Percentiles rank a stretch among this genome's conserved stretches.
Conservation (phyloP, 306 rosid genomes). For the Gastrolobium bilobum region DNA sequence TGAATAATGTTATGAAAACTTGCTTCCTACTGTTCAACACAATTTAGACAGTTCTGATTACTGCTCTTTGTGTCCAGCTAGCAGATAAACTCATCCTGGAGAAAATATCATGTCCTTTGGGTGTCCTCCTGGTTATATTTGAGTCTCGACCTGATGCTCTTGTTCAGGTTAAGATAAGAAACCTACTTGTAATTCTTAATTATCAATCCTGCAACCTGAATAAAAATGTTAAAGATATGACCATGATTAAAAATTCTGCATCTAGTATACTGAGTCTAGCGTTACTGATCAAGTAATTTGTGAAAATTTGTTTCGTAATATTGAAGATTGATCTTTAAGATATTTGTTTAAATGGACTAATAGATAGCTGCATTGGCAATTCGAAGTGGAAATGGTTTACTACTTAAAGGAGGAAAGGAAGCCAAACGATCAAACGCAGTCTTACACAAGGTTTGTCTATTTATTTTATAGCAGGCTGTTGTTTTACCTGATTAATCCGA, state of each 20-base stretch:
- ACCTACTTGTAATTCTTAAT: constrained; percentile 6
- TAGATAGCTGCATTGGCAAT: constrained; percentile 92
- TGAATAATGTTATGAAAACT: neutral
- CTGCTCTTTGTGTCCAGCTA: constrained; percentile 68
- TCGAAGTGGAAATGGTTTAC: constrained; percentile 92
- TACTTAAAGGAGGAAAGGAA: constrained; percentile 96
- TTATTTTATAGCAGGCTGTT: constrained; percentile 14
- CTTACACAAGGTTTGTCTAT: constrained; percentile 81
- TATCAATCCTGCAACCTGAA: constrained; percentile 13
- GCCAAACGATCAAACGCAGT: constrained; percentile 80
- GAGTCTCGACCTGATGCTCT: constrained; percentile 99
- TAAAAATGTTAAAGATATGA: constrained; percentile 34
- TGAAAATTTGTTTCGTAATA: constrained; percentile 1
- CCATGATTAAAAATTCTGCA: neutral
- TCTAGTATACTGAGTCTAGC: constrained; percentile 13
- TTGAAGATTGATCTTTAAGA: constrained; percentile 25
- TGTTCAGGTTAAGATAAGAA: constrained; percentile 75
- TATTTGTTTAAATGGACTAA: constrained; percentile 44
- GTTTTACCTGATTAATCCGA: constrained; percentile 24
- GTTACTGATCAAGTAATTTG: neutral
- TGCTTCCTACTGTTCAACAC: constrained; percentile 14
- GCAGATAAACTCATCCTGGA: constrained; percentile 84
- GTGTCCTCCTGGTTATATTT: constrained; percentile 85
- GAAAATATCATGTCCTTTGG: constrained; percentile 82
- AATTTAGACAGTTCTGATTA: constrained; percentile 44